These are phyloP conservation scores for Claviceps spartinae DNA, from an alignment of 2,329 filamentous ascomycete species.

Conservation along the genomic window DNA sequence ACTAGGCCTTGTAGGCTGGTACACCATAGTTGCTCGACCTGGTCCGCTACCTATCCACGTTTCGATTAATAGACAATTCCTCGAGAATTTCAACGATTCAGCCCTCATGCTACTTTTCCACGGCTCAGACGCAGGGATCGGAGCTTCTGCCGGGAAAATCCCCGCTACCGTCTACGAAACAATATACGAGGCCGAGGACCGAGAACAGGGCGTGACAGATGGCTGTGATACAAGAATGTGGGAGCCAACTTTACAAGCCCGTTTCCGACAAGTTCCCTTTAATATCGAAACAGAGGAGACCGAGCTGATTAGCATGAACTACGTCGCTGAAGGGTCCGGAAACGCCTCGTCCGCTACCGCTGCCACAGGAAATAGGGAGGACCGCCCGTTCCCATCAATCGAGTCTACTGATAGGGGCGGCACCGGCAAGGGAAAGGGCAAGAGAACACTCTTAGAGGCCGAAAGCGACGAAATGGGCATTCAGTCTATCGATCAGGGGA, in stretches of 20 bases:
- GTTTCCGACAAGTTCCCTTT: conserved; percentile 74
- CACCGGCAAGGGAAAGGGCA: conserved; percentile 29
- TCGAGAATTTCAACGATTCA: conserved; percentile 66
- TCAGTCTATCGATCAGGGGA: conserved; percentile 23
- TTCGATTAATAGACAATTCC: conserved; percentile 65
- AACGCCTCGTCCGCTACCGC: conserved; percentile 43
- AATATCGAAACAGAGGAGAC: conserved; percentile 87
- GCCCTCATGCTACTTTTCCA: conserved; percentile 84
- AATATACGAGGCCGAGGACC: conserved; percentile 57
- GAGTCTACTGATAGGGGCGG: conserved; percentile 30
- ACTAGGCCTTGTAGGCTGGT: conserved; percentile 86
- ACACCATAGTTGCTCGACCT: conserved; percentile 58
- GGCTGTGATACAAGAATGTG: conserved; percentile 61
- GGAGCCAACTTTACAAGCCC: conserved; percentile 43
- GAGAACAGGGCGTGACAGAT: conserved; percentile 26
- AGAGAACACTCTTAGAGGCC: conserved; percentile 28
- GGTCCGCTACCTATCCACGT: conserved; percentile 60
- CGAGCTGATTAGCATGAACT: conserved; percentile 96
- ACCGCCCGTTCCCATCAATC: conserved; percentile 27
- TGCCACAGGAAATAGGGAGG: conserved; percentile 33
- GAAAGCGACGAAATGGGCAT: conserved; percentile 14
- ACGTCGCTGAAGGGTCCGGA: conserved; percentile 71
- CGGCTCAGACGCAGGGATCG: conserved; percentile 37
- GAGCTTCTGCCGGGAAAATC: conserved; percentile 60
- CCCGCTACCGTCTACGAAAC: conserved; percentile 88